These are phyloP conservation scores for Oryza glaberrima DNA, from an alignment of 176 grass and related monocot species.

Conservation along the genomic window DNA sequence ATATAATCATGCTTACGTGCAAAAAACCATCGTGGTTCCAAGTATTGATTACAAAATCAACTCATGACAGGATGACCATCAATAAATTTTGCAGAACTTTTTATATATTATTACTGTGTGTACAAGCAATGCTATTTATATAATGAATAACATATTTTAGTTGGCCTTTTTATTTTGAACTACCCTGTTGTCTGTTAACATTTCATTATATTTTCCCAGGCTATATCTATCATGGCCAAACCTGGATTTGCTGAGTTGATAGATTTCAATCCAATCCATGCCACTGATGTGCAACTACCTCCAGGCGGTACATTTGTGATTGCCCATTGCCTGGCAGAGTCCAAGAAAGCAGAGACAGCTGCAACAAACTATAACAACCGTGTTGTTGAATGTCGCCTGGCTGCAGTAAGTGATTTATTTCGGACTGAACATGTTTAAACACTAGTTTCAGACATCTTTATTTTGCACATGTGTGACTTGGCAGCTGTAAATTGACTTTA, in stretches of 20 bases:
- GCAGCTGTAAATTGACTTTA: constrained; percentile 18
- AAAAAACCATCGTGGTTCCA: background rate
- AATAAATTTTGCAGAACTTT: constrained; percentile 2
- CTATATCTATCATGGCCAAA: constrained; percentile 98
- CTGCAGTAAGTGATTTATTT: constrained; percentile 58
- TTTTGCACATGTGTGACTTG: constrained; percentile 28
- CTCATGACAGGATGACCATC: background rate
- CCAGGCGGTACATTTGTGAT: constrained; percentile 91
- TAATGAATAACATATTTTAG: background rate
- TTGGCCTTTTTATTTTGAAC: constrained; percentile 14
- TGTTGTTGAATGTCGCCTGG: constrained; percentile 88
- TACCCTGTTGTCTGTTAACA: constrained; percentile 24
- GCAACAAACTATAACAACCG: constrained; percentile 97
- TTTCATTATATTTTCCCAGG: constrained; percentile 53
- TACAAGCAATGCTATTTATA: background rate
- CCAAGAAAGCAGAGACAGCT: constrained; percentile 95
- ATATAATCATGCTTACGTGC: background rate
- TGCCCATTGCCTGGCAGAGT: constrained; percentile 91
- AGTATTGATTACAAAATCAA: background rate
- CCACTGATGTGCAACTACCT: constrained; percentile 87
- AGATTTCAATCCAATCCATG: constrained; percentile 97
- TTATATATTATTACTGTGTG: background rate
- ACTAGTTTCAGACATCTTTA: background rate
- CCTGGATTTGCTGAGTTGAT: constrained; percentile 92
- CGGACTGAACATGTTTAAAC: background rate